Conservation (phyloP, 192 early-diverging fungal species). For the Coemansia javaensis region DNA sequence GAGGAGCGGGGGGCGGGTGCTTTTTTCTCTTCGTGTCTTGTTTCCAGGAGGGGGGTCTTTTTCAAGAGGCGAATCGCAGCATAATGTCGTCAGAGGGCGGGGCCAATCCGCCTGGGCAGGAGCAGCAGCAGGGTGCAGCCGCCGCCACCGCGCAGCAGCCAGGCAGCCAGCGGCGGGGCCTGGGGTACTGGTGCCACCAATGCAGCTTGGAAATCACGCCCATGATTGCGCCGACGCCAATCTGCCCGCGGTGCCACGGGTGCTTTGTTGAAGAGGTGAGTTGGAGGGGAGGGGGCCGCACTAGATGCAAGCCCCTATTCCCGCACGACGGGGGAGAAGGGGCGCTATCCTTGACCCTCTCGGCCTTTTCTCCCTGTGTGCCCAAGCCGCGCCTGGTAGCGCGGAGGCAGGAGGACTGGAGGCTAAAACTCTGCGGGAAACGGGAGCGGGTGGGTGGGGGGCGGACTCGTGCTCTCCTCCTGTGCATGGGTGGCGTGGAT, state of each 20-base stretch:
- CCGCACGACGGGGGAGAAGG: no score
- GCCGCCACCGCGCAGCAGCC: not conserved
- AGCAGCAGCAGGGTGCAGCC: not conserved
- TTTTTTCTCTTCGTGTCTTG: not conserved
- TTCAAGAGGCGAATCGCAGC: no score
- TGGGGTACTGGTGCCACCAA: conserved; percentile 60
- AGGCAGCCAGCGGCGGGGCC: not conserved
- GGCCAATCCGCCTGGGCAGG: conserved; percentile 6
- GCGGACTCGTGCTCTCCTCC: no score
- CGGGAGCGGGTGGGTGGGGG: no score
- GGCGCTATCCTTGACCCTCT: no score
- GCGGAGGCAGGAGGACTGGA: no score
- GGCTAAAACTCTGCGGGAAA: no score
- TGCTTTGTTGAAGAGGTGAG: conserved; percentile 84
- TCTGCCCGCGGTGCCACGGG: conserved; percentile 67
- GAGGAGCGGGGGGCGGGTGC: no score
- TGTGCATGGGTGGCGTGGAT: no score
- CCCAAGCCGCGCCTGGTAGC: no score
- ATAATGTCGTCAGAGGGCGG: conserved; percentile 12
- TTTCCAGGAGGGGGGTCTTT: no score
- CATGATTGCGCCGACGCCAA: conserved; percentile 73
- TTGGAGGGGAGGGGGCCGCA: not conserved
- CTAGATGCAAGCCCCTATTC: not conserved
- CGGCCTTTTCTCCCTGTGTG: no score
- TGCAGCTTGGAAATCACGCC: conserved; percentile 58